Evolutionary conservation across 345 rosid genomes (phyloP), one percentile per base, ranked within the genome.

Genomic region (Geranium rotundifolium): DNA sequence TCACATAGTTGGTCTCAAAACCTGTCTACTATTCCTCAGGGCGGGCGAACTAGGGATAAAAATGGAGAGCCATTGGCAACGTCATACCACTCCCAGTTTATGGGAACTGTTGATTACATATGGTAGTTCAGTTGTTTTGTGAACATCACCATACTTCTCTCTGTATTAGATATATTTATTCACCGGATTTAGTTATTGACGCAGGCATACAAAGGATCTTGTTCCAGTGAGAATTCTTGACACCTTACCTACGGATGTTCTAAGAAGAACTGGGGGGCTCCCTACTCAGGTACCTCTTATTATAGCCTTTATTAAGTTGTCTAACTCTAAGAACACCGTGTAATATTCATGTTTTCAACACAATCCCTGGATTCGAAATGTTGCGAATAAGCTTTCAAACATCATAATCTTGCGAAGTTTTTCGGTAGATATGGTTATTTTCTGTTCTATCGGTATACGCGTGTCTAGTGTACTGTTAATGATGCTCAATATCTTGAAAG

Each of bases 31-130:
- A 65, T 56, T 66, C 65, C 78, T 68, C 81, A 91, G 96, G 96
- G 96, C 58, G 17, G 17, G 52, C 66, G 75, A 71, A 73, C 86
- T 5, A 84, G 99, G 76, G 90, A 84, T 72, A 64, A 34, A 30
- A 17, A 41, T 50, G 97, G 99, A 67, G 99, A 92, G 69, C 95
- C 99, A 59, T 79, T 86, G 72, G 98, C 90, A 67, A 92, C 98
- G 63, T 85, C 98, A 7, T 85, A 78, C 72, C 98, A 92, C 75
- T 84, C 91, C 62, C 74, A 72, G 76, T 92, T 89, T 73, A 77
- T 82, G 71, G 98, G 95, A 76, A 89, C 98, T 58, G 96, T 89
- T 69, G 98, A 92, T 75, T 89, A 92, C 65, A 89, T 92, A 62
- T 92, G 97, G 98, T 92, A 81, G 56, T 63, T 61, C 17, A 57